Evolutionary conservation across 139 green algal species (phyloP).

Genomic region (Chlorella sp.): DNA sequence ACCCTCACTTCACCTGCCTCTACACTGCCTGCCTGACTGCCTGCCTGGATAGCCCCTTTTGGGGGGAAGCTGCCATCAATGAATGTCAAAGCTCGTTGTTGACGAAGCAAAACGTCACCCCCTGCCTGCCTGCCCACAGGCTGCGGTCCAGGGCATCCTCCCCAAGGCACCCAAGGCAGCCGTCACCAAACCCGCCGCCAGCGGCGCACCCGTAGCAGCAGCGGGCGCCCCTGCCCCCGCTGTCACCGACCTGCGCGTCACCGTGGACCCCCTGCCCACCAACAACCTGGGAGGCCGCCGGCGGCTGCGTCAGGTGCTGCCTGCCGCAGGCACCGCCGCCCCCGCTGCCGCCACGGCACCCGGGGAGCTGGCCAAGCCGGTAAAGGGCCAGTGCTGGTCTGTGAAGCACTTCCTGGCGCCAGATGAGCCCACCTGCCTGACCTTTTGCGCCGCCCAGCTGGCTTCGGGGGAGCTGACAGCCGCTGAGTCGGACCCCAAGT

Average conservation of each 20-base stretch:
- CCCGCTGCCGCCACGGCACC: not conserved
- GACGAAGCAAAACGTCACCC: not conserved
- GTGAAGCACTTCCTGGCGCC: conserved; percentile 10
- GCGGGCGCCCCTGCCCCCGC: not conserved
- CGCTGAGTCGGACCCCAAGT: not conserved
- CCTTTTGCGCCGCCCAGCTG: conserved; percentile 15
- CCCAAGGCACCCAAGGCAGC: not conserved
- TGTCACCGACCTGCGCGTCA: not conserved
- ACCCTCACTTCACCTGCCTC: too few relatives aligned
- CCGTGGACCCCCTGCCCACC: conserved; percentile 4
- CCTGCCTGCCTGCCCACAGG: not conserved
- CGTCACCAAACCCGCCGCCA: not conserved
- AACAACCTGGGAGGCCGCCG: conserved; percentile 19
- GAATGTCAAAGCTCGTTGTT: too few relatives aligned
- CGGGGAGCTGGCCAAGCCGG: not conserved
- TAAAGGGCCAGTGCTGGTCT: conserved; percentile 12
- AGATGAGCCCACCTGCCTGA: not conserved
- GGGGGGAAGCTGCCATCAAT: too few relatives aligned
- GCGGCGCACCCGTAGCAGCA: not conserved
- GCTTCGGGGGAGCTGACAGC: not conserved
- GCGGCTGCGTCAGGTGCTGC: not conserved
- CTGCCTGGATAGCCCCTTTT: too few relatives aligned
- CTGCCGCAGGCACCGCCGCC: not conserved
- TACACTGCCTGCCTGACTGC: too few relatives aligned
- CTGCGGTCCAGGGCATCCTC: not conserved